Base-by-base conservation (phyloP, 441 rosid genomes). In the Gossypium schwendimanii region DNA sequence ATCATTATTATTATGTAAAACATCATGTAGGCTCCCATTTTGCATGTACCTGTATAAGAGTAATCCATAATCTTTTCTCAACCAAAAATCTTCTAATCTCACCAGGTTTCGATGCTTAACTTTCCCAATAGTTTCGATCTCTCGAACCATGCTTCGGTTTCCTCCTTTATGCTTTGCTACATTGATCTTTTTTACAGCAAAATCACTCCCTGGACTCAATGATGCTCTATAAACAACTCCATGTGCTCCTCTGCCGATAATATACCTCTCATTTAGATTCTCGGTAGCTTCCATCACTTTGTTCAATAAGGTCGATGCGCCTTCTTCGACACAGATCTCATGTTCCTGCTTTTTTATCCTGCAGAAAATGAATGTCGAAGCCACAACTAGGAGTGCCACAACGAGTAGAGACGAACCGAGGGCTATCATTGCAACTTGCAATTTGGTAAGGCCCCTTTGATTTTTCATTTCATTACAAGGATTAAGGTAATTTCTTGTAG, bases 241-340 rank as follows among this genome's bases (percentile, higher is more conserved):
- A 54, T 93, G 98, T 20, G 85, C 87, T 76, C 97, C 98, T 75
- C 80, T 88, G 33, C 97, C 98, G 7, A 92, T 81, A 73, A 88
- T 80, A 57, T 86, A 84, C 69, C 72, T 85, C 45, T 85, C 91
- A 39, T 78, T 76, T 14, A 92, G 89, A 72, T 90, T 91, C 66
- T 86, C 94, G 0, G 93, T 89, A 21, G 92, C 98, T 76, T 80
- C 82, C 72, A 88, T 82, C 70, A 86, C 87, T 80, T 86, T 72
- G 57, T 65, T 78, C 14, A 90, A 82, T 28, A 87, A 79, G 23
- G 84, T 65, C 45, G 93, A 73, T 4, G 84, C 76, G 0, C 88
- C 91, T 67, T 79, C 89, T 69, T 80, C 82, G 10, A 77, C 77
- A 69, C 78, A 55, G 49, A 82, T 83, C 76, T 83, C 85, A 45